Evolutionary conservation across 78 protist species (phyloP).

Genomic region (Dictyostelium citrinum): DNA sequence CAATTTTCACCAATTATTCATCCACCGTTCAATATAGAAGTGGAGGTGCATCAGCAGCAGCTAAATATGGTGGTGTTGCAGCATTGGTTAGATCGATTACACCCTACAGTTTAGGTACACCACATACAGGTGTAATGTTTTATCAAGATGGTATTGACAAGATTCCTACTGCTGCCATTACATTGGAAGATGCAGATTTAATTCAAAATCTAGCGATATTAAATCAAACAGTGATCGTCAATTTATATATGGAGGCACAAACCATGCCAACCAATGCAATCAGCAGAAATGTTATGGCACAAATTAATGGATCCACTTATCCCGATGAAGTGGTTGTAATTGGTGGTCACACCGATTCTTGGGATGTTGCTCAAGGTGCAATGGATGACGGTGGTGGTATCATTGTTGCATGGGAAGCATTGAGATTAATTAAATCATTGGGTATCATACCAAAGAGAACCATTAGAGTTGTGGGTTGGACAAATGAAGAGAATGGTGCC

Average conservation of each 20-base stretch:
- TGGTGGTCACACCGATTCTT: conserved; percentile 87
- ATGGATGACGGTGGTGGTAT: conserved; percentile 87
- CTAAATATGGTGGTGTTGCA: conserved; percentile 83
- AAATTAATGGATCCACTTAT: conserved; percentile 72
- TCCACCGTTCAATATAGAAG: conserved; percentile 52
- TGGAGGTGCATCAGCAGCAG: conserved; percentile 80
- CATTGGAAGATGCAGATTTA: conserved; percentile 89
- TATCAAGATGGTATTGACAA: conserved; percentile 22
- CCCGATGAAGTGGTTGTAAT: conserved; percentile 86
- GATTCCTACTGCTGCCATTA: conserved; percentile 84
- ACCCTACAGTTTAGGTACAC: conserved; percentile 80
- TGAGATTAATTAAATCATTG: conserved; percentile 48
- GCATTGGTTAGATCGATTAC: conserved; percentile 77
- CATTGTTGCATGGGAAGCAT: conserved; percentile 78
- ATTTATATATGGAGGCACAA: conserved; percentile 77
- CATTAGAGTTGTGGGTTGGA: conserved; percentile 82
- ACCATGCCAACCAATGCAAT: background rate
- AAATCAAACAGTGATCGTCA: conserved; percentile 23
- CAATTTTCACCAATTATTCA: conserved; percentile 53
- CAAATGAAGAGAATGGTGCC: conserved; percentile 85
- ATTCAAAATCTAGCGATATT: conserved; percentile 51
- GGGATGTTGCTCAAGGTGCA: conserved; percentile 92
- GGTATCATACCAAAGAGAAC: conserved; percentile 85
- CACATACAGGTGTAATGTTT: conserved; percentile 87
- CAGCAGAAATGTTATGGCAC: conserved; percentile 82